phyloP scores from a whole-genome alignment of 331 rosid species.

The Phaseolus coccineus region DNA sequence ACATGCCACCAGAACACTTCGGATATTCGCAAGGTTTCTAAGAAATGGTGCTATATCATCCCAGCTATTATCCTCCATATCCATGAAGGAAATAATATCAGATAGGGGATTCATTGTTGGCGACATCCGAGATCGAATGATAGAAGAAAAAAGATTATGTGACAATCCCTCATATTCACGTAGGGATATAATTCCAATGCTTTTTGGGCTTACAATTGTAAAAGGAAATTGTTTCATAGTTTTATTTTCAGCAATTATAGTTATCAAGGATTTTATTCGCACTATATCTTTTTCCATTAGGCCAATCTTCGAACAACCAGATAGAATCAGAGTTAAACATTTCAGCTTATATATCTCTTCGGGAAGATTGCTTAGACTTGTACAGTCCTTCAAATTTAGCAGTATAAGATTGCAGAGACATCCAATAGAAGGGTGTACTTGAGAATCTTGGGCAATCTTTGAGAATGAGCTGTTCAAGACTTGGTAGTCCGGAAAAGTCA shows the following conservation, averaged over 20 bases:
- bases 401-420: slow-evolving; percentile 12
- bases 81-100: too few relatives aligned
- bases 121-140: too few relatives aligned
- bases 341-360: slow-evolving; percentile 23
- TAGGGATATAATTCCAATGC: too few relatives aligned
- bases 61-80: too few relatives aligned
- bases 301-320: slow-evolving; percentile 51
- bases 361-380: slow-evolving; percentile 43
- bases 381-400: slow-evolving; percentile 54
- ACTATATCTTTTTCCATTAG: slow-evolving; percentile 37
- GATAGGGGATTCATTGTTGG: neutral
- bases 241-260: slow-evolving; percentile 40
- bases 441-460: slow-evolving; percentile 52
- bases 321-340: slow-evolving; percentile 43
- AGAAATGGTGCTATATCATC: too few relatives aligned
- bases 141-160: too few relatives aligned
- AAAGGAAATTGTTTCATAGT: slow-evolving; percentile 33
- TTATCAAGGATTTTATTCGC: slow-evolving; percentile 48
- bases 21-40: too few relatives aligned
- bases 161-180: too few relatives aligned
- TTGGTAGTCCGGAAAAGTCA: slow-evolving; percentile 49
- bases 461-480: slow-evolving; percentile 49
- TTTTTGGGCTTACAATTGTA: too few relatives aligned
- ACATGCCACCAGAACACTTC: too few relatives aligned
- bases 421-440: slow-evolving; percentile 55